phyloP scores from a whole-genome alignment of 2,329 filamentous ascomycete genomes.

The Colletotrichum noveboracense region DNA sequence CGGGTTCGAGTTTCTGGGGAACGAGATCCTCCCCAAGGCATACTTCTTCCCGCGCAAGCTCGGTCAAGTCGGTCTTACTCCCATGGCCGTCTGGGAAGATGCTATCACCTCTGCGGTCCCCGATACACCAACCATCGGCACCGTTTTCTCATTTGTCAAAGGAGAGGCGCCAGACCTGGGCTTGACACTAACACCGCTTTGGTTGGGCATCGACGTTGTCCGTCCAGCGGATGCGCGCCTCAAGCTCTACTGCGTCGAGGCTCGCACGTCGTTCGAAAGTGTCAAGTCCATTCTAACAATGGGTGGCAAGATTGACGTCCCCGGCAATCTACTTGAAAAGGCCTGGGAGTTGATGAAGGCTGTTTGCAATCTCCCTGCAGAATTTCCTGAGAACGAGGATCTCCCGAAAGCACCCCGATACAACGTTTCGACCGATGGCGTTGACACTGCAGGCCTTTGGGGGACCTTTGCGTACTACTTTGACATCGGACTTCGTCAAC shows the following conservation, averaged over 20 bases:
- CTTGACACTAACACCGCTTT: neutral
- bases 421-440: neutral
- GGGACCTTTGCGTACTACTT: constrained; percentile 7
- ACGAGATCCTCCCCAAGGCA: neutral
- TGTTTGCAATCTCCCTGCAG: neutral
- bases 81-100: neutral
- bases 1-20: neutral
- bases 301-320: neutral
- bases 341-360: constrained; percentile 7
- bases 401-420: neutral
- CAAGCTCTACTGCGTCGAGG: constrained; percentile 3
- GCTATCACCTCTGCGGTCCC: neutral
- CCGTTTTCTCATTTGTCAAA: neutral
- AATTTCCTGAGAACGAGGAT: neutral
- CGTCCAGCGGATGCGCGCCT: neutral
- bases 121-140: neutral
- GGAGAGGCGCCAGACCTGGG: neutral
- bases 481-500: neutral
- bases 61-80: neutral
- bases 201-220: neutral
- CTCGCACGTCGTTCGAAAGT: neutral
- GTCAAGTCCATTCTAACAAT: neutral
- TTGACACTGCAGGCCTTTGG: neutral
- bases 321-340: neutral
- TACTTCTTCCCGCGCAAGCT: constrained; percentile 8